A percentile compares a stretch with the other conserved stretches of the same genome.
Conservation (phyloP, 352 stramenopile genomes). For the Achlya hypogyna region DNA sequence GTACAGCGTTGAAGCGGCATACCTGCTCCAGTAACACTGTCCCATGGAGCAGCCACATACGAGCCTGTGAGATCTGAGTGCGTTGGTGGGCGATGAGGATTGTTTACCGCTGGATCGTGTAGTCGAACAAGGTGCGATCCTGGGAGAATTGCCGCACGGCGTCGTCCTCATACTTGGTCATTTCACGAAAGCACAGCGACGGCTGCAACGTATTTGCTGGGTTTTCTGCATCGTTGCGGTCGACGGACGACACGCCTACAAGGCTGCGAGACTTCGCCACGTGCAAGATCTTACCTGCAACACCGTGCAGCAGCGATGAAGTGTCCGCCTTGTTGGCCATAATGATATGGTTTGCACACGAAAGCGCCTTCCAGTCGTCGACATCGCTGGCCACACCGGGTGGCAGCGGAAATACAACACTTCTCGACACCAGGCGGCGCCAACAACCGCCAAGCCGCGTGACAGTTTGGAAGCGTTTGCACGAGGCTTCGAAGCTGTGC, state of each 20-base stretch:
- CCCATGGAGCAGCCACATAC: conserved; percentile 57
- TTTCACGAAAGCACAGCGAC: conserved; percentile 30
- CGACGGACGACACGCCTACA: conserved; percentile 4
- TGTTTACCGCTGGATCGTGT: conserved; percentile 1
- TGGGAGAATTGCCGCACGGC: conserved; percentile 12
- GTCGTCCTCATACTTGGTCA: conserved; percentile 20
- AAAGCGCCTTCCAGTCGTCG: neutral
- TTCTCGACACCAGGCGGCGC: neutral
- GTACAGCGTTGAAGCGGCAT: too few relatives aligned
- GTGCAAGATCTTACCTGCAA: neutral
- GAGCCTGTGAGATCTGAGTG: conserved; percentile 33
- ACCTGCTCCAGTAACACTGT: conserved; percentile 76
- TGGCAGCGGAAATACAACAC: neutral
- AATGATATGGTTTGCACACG: neutral
- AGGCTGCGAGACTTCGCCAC: neutral
- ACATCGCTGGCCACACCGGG: neutral
- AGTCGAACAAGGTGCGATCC: neutral
- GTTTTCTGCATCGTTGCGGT: conserved; percentile 19
- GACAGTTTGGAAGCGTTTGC: neutral
- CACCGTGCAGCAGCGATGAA: neutral
- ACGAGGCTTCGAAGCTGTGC: neutral
- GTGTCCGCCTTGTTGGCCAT: neutral
- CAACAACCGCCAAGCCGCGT: neutral
- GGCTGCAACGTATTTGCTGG: conserved; percentile 29
- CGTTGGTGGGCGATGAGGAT: neutral